Percentiles rank a stretch among this genome's conserved stretches.
phyloP scores from a whole-genome alignment of 495 filamentous ascomycete genomes.

The Achaetomiella virescens region DNA sequence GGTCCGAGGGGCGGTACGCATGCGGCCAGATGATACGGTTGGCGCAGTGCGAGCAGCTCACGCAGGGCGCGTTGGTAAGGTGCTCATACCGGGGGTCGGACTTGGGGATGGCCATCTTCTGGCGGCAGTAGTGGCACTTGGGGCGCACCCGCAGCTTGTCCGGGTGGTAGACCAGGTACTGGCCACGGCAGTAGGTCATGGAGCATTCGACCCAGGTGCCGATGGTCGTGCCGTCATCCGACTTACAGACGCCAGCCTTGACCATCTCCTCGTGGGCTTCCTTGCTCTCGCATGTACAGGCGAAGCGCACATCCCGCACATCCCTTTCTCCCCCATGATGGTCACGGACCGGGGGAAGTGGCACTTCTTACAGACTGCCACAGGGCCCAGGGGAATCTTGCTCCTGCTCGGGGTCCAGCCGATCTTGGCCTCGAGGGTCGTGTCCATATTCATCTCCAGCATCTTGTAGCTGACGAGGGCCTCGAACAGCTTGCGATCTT shows the following conservation, averaged over 20 bases:
- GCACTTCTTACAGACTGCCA: conserved; percentile 35
- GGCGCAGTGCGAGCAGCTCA: conserved; percentile 36
- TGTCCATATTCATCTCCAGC: conserved; percentile 40
- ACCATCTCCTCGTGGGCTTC: conserved; percentile 5
- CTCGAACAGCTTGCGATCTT: conserved; percentile 35
- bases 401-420: conserved; percentile 41
- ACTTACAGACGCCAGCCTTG: conserved; percentile 23
- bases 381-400: conserved; percentile 30
- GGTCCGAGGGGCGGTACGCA: conserved; percentile 28
- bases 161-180: conserved; percentile 42
- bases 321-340: conserved; percentile 32
- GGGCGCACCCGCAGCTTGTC: conserved; percentile 33
- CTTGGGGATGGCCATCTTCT: neutral
- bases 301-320: conserved; percentile 36
- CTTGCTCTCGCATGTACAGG: neutral
- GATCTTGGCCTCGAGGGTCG: conserved; percentile 28
- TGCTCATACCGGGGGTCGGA: neutral
- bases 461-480: conserved; percentile 43
- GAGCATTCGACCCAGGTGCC: conserved; percentile 41
- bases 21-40: conserved; percentile 40
- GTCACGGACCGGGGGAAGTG: conserved; percentile 42
- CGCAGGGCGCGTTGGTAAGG: conserved; percentile 19
- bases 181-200: conserved; percentile 33
- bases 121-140: conserved; percentile 44
- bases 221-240: conserved; percentile 17